Evolutionary conservation across 2,329 filamentous ascomycete species (phyloP).

Genomic region (Colletotrichum orchidophilum): DNA sequence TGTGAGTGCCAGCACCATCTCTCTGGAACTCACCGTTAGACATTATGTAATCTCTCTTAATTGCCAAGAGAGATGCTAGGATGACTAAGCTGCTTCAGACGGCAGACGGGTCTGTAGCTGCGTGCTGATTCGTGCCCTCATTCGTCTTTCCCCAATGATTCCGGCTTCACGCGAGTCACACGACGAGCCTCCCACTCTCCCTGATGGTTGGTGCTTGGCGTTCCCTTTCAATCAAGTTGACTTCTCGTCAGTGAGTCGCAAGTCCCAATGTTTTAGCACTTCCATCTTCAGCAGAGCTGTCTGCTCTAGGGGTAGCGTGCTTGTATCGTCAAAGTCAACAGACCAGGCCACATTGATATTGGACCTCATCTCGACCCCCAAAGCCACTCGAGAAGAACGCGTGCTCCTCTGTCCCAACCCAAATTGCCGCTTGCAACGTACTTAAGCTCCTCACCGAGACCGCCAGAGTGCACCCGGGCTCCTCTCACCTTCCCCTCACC

Average conservation of each 20-base stretch:
- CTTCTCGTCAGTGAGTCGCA: slow-evolving; percentile 21
- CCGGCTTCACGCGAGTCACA: slow-evolving; percentile 33
- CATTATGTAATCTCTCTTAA: slow-evolving; percentile 26
- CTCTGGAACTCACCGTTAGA: not conserved
- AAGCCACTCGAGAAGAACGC: not conserved
- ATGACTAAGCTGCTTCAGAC: slow-evolving; percentile 29
- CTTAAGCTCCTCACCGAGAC: slow-evolving; percentile 22
- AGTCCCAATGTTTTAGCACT: slow-evolving; percentile 22
- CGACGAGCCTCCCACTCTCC: not conserved
- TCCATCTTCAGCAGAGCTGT: slow-evolving; percentile 34
- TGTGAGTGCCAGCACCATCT: not conserved
- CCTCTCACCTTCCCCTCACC: slow-evolving; percentile 31
- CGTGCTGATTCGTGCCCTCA: slow-evolving; percentile 34
- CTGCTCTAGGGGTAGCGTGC: slow-evolving; percentile 33
- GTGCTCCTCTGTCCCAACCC: not conserved
- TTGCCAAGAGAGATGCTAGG: slow-evolving; percentile 15
- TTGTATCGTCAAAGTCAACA: slow-evolving; percentile 17
- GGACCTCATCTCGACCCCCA: slow-evolving; percentile 11
- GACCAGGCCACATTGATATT: not conserved
- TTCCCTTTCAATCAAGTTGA: slow-evolving; percentile 22
- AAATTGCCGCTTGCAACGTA: not conserved
- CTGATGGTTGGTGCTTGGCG: not conserved
- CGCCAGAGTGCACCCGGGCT: slow-evolving; percentile 30
- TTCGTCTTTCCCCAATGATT: slow-evolving; percentile 25
- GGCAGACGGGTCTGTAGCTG: slow-evolving; percentile 21